Base-by-base conservation (phyloP, 1,139 yeast species). In the Barnettozyma hawaiiensis region DNA sequence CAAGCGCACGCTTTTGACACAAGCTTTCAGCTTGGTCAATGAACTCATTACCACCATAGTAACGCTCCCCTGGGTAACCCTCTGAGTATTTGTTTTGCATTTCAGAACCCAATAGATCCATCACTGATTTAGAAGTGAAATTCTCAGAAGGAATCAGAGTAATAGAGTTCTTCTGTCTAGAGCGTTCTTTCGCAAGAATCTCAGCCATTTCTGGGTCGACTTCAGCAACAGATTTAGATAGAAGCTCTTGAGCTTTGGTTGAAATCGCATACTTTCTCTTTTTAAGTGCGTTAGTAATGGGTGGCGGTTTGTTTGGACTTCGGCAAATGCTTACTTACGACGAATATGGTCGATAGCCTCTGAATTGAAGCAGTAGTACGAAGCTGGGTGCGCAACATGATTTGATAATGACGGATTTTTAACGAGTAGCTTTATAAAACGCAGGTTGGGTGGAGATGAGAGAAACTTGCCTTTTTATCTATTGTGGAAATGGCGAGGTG, bases 81-180 rank as follows among this genome's bases (percentile, higher is more conserved):
- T 90, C 97, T n/a, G 96, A 87, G 69, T 90, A 90, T 73, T 90
- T 90, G 76, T 90, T 90, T 68, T 87, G 94, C 96, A 90, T 87
- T 66, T 87, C 96, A 16, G 96, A 84, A 46, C 97, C 97, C 59
- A 90, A 76, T 40, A 90, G 76, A 60, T 90, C 96, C 81, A 90
- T 85, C 23, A 90, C 97, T 19, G 97, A 89, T 63, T 81, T 83
- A 39, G 97, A 86, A 44, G 97, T 90, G 70, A 89, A 87, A 68
- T 90, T 90, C 66, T 90, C 97, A 27, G 95, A 84, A 31, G 97
- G 96, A 63, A 90, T 90, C 65, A 90, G 76, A 36, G 95, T 89
- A 55, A 90, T 81, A 41, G 96, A 86, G 62, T 83, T 81, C 67
- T 81, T 84, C 70, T 90, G 97, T 69, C 97, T 85, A 54, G 64